Percentiles rank a stretch among this genome's conserved stretches.
These are phyloP conservation scores for Neurospora sp. DNA, from an alignment of 495 filamentous ascomycete genomes.

Conservation along the genomic window DNA sequence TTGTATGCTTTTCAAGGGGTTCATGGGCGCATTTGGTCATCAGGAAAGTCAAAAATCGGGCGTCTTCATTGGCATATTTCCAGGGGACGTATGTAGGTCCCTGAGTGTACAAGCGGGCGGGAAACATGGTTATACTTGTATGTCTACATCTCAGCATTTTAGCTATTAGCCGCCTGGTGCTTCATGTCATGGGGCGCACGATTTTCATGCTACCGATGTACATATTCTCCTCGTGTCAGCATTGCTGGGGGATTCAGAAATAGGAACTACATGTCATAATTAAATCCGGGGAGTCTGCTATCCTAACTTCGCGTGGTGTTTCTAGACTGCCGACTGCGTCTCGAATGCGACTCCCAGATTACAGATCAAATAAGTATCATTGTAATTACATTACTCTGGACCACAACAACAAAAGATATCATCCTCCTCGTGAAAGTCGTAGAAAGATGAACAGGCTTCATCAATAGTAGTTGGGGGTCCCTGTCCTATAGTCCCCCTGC, in stretches of 20 bases:
- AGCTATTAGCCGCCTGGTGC: neutral
- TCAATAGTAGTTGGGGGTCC: conserved; percentile 30
- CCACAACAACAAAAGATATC: neutral
- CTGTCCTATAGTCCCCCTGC: conserved; percentile 24
- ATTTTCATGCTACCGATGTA: neutral
- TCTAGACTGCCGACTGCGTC: neutral
- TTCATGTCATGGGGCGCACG: neutral
- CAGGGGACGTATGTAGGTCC: neutral
- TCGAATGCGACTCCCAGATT: neutral
- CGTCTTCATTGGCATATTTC: neutral
- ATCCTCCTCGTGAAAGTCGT: neutral
- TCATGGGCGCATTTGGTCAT: conserved; percentile 1
- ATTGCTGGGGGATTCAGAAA: neutral
- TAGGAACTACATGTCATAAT: neutral
- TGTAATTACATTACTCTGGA: neutral
- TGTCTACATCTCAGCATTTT: neutral
- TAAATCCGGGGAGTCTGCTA: neutral
- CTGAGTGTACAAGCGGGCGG: neutral
- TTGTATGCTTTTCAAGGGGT: neutral
- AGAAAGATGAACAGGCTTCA: neutral
- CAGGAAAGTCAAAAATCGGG: neutral
- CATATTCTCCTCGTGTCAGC: neutral
- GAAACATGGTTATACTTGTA: neutral
- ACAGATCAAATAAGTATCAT: neutral
- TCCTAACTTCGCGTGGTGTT: neutral